Base-by-base conservation (phyloP, 1,284 basidiomycete species). In the Cryptococcus sp. region DNA sequence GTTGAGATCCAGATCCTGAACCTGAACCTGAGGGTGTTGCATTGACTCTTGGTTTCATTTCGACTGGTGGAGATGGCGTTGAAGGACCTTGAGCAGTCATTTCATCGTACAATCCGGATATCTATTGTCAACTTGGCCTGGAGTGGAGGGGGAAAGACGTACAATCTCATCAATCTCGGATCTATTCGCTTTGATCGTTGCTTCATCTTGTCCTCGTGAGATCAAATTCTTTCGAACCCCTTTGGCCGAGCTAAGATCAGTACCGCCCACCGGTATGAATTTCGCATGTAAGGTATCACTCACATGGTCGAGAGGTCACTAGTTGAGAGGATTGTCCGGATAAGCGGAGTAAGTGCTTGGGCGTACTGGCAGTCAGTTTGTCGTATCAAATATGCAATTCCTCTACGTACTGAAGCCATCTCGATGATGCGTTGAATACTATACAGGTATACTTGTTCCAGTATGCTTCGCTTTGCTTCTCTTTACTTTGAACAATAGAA, bases 141-240 rank as follows among this genome's bases (percentile, higher is more conserved):
- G 18, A 44, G 11, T 11, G 18, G n/a, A 43, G 1, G 25, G n/a
- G 4, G 24, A 4, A 21, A 19, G 13, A 60, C 70, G 47, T 43
- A 73, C 72, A 43, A 60, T 52, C 34, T 64, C 63, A 45, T 76
- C 74, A 47, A 76, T 70, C n/a, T 57, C 66, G 10, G 47, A 40
- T 18, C 70, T 62, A 48, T 67, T 34, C 39, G 54, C 60, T 61
- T 74, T 76, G 55, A 76, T 66, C 4, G 46, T 46, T 0, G 49
- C 63, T 21, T 63, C 66, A 53, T 72, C 65, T 45, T 68, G 65
- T 4, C 74, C 74, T 10, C 52, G 53, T 1, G 55, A 53, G 13
- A 74, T 52, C 10, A 76, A 62, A 41, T 66, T 60, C 58, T 72
- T 74, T 24, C 74, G 65, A 1, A 76, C 68, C 7, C 55, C 67